Percentiles rank a stretch among this genome's conserved stretches.
Evolutionary conservation across 495 filamentous ascomycete genomes (phyloP).

Genomic region (Immersiella caudata): DNA sequence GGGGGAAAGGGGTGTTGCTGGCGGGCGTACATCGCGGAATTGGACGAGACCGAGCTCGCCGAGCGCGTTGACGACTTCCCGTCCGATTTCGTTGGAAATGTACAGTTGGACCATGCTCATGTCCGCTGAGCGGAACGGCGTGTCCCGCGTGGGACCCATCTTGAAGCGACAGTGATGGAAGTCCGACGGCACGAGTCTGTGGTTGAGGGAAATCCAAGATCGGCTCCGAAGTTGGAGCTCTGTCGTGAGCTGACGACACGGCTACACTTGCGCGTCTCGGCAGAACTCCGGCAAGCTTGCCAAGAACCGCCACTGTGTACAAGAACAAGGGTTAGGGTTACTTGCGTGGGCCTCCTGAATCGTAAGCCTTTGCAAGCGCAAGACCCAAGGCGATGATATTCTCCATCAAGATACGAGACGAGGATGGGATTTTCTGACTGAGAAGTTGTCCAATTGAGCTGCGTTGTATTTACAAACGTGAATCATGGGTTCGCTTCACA

Average conservation of each 20-base stretch:
- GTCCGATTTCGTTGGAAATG: slow-evolving; percentile 96
- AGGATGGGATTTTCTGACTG: not conserved
- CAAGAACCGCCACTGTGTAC: not conserved
- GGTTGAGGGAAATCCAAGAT: slow-evolving; percentile 13
- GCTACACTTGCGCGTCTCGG: slow-evolving; percentile 15
- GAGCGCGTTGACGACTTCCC: slow-evolving; percentile 94
- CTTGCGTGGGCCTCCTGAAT: not conserved
- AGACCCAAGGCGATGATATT: too few species aligned
- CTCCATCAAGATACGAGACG: too few species aligned
- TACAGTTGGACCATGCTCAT: slow-evolving; percentile 99
- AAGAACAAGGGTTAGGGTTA: slow-evolving; percentile 13
- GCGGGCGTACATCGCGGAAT: slow-evolving; percentile 83
- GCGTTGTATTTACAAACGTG: not conserved
- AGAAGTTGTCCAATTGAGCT: not conserved
- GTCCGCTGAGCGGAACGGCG: slow-evolving; percentile 98
- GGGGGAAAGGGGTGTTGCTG: slow-evolving; percentile 18
- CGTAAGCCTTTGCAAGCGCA: not conserved
- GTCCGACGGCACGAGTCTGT: slow-evolving; percentile 16
- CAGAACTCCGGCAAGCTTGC: slow-evolving; percentile 2
- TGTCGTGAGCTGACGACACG: slow-evolving; percentile 4
- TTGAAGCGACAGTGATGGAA: slow-evolving; percentile 28
- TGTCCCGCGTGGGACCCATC: slow-evolving; percentile 70
- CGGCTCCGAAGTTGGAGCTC: slow-evolving; percentile 17
- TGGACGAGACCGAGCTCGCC: slow-evolving; percentile 95
- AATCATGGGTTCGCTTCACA: not conserved